Conservation (phyloP, 2,329 filamentous ascomycete species). For the Xylaria sp. region DNA sequence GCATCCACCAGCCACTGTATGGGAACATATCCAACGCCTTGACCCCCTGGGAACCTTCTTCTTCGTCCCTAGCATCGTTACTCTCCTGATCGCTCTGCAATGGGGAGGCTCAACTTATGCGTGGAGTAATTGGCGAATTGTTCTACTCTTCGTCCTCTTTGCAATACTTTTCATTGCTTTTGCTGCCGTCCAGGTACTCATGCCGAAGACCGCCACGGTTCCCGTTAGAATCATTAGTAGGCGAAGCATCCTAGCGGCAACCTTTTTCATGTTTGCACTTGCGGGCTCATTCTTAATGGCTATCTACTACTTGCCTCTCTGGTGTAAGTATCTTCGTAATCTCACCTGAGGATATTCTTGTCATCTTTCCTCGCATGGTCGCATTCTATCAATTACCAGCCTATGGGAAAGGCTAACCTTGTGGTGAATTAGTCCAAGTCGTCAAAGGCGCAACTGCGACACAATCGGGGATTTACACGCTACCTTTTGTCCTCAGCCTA, state of each 20-base stretch:
- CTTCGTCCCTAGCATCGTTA: conserved; percentile 69
- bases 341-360: not conserved
- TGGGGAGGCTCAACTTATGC: conserved; percentile 66
- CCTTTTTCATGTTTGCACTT: conserved; percentile 48
- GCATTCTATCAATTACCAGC: not conserved
- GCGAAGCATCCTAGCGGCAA: conserved; percentile 63
- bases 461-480: conserved; percentile 66
- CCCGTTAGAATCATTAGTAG: conserved; percentile 65
- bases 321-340: conserved; percentile 54
- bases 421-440: conserved; percentile 58
- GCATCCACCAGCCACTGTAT: conserved; percentile 42
- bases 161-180: conserved; percentile 60
- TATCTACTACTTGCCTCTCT: conserved; percentile 65
- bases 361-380: not conserved
- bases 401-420: conserved; percentile 34
- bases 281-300: conserved; percentile 62
- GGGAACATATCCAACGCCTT: conserved; percentile 59
- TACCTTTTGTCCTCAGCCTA: conserved; percentile 67
- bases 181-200: conserved; percentile 62
- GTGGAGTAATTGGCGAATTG: conserved; percentile 65
- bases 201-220: conserved; percentile 67
- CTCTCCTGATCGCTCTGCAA: conserved; percentile 70
- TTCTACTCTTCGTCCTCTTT: conserved; percentile 65
- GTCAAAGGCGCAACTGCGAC: conserved; percentile 64
- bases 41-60: conserved; percentile 70